A percentile compares a stretch with the other conserved stretches of the same genome.
These are phyloP conservation scores for Rhizopus microsporus DNA, from an alignment of 371 early-diverging fungal species.

Conservation along the genomic window DNA sequence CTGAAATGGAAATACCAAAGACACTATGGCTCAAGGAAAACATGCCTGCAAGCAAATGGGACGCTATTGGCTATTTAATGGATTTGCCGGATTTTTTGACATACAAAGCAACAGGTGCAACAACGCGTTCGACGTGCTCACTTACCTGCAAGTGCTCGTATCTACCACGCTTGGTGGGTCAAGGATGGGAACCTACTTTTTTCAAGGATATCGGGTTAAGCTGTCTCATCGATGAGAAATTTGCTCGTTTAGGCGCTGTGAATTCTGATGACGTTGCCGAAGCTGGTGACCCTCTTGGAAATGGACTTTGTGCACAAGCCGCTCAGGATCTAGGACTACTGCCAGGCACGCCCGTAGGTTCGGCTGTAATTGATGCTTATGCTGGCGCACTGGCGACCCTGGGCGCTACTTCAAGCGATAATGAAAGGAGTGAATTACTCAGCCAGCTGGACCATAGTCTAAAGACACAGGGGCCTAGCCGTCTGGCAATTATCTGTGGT, in stretches of 20 bases:
- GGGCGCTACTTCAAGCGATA: slow-evolving; percentile 41
- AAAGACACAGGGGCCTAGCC: slow-evolving; percentile 43
- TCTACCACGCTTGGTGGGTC: slow-evolving; percentile 39
- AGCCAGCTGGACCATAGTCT: slow-evolving; percentile 14
- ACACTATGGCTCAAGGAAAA: slow-evolving; percentile 69
- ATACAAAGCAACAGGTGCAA: slow-evolving; percentile 60
- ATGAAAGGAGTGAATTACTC: slow-evolving; percentile 20
- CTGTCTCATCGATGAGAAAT: slow-evolving; percentile 51
- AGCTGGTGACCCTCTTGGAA: slow-evolving; percentile 62
- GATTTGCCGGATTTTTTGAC: slow-evolving; percentile 79
- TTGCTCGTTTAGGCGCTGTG: slow-evolving; percentile 51
- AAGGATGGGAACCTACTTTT: slow-evolving; percentile 66
- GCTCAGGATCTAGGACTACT: slow-evolving; percentile 60
- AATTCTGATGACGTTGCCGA: slow-evolving; percentile 36
- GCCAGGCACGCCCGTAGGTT: slow-evolving; percentile 62
- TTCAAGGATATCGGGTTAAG: slow-evolving; percentile 59
- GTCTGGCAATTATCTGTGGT: slow-evolving; percentile 74
- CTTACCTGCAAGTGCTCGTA: slow-evolving; percentile 76
- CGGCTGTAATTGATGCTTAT: slow-evolving; percentile 78
- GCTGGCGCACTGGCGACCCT: slow-evolving; percentile 68
- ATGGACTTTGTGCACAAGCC: slow-evolving; percentile 51
- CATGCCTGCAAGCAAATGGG: slow-evolving; percentile 52
- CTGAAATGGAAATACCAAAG: slow-evolving; percentile 81
- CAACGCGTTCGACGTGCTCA: slow-evolving; percentile 61
- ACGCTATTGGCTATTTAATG: slow-evolving; percentile 58